Evolutionary conservation across 2,329 filamentous ascomycete genomes (phyloP), one percentile per base, ranked within the genome.

Genomic region (Hypoxylon sp.): DNA sequence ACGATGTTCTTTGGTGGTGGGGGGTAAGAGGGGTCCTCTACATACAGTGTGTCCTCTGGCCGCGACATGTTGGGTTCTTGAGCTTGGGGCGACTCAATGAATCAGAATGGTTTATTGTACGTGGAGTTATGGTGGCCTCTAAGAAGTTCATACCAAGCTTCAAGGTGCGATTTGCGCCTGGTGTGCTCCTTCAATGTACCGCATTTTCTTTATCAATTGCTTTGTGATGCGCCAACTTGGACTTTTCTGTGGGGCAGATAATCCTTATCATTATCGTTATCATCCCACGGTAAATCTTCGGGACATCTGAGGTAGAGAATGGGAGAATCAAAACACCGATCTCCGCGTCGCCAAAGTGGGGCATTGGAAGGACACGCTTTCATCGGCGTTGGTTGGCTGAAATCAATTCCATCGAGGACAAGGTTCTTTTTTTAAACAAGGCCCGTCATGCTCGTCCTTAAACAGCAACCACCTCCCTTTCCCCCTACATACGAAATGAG

Each of bases 31-130:
- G 71, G 33, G 69, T 55, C 20, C 61, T 88, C 77, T 86, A 64
- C 69, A 10, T 68, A 96, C 93, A 98, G 90, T 73, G 90, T 92
- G 83, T 99, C 96, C 86, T 99, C 96, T 72, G 96, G 96, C 75
- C 96, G 94, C 78, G 96, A 98, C 96, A 99, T 98, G 78, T 51
- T 91, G 3, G 17, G 1, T 53, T 33, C 8, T 33, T 40, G 17
- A n/a, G 22, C 50, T 56, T 10, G 57, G 22, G 40, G 57, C 48
- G n/a, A 4, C 54, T 30, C 25, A 25, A 7, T 40, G 25, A 27
- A 22, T 54, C 11, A 22, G 11, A 44, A 33, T 11, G 1, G n/a
- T 7, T 3, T 17, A 50, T 51, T 4, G 10, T 33, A 8, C 33
- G 30, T 3, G n/a, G 6, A 10, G 37, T 17, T 17, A 42, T 8